phyloP scores from a whole-genome alignment of 257 asterid species.

The Capsicum rhomboideum region DNA sequence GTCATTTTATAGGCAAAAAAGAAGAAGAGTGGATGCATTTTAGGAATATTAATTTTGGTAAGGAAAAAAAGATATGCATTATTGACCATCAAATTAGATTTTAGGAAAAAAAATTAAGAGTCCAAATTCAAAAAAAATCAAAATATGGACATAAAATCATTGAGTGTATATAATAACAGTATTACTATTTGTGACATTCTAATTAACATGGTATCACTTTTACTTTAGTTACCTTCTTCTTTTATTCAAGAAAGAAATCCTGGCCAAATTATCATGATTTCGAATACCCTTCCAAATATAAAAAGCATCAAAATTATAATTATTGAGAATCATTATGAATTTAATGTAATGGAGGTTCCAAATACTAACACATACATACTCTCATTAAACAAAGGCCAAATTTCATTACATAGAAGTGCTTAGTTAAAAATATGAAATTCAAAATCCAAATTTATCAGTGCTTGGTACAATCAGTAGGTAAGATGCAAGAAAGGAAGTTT shows the following conservation, averaged over 20 bases:
- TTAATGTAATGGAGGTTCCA: neutral
- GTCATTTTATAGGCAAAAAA: neutral
- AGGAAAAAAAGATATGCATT: neutral
- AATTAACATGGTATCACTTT: too few relatives aligned
- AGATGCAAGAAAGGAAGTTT: conserved; percentile 25
- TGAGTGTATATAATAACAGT: too few relatives aligned
- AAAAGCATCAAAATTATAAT: too few relatives aligned
- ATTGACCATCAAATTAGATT: too few relatives aligned
- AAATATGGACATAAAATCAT: too few relatives aligned
- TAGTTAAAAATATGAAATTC: neutral
- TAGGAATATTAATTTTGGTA: neutral
- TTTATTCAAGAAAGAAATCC: too few relatives aligned
- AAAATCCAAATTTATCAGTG: neutral
- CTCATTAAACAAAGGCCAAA: neutral
- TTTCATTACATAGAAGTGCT: neutral
- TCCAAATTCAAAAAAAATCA: too few relatives aligned
- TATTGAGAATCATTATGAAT: neutral
- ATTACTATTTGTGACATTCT: too few relatives aligned
- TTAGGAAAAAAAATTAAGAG: too few relatives aligned
- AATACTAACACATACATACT: neutral
- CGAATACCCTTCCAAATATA: too few relatives aligned
- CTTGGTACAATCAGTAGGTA: conserved; percentile 37
- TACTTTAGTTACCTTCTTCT: too few relatives aligned
- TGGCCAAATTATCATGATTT: too few relatives aligned
- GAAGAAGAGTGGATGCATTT: neutral